phyloP scores from a whole-genome alignment of 1,284 basidiomycete genomes.

The Ceratobasidium papillatum region DNA sequence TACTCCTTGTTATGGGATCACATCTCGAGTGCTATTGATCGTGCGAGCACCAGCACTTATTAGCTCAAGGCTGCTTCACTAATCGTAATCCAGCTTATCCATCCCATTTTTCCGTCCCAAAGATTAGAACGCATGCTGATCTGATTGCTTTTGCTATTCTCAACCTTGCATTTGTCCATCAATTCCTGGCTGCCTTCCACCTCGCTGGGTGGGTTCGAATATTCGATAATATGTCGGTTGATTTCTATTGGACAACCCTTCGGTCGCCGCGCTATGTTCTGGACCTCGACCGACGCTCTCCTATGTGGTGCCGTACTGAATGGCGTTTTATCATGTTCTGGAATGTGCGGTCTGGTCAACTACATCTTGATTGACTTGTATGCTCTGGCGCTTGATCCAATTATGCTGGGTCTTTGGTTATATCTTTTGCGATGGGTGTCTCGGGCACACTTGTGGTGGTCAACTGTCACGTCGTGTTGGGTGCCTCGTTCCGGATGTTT shows the following conservation, averaged over 20 bases:
- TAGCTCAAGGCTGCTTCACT: background rate
- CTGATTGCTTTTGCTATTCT: background rate
- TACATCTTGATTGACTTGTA: background rate
- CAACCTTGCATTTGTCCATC: background rate
- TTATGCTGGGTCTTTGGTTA: background rate
- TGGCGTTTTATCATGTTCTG: background rate
- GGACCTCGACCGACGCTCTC: background rate
- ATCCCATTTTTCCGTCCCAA: constrained; percentile 21
- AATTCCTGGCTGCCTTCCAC: background rate
- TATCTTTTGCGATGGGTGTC: background rate
- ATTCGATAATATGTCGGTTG: background rate
- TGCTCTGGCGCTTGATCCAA: background rate
- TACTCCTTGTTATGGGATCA: background rate
- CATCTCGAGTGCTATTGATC: constrained; percentile 8
- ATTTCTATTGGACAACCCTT: background rate
- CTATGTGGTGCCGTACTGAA: background rate
- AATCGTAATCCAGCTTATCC: constrained; percentile 1
- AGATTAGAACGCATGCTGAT: constrained; percentile 6
- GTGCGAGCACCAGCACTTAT: background rate
- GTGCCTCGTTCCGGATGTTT: background rate
- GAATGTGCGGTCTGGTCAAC: background rate
- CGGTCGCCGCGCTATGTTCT: background rate
- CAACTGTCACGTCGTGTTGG: background rate
- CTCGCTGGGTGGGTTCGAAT: background rate
- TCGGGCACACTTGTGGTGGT: background rate